Base-by-base conservation (phyloP, 495 filamentous ascomycete genomes). In the Penicillium lagena region DNA sequence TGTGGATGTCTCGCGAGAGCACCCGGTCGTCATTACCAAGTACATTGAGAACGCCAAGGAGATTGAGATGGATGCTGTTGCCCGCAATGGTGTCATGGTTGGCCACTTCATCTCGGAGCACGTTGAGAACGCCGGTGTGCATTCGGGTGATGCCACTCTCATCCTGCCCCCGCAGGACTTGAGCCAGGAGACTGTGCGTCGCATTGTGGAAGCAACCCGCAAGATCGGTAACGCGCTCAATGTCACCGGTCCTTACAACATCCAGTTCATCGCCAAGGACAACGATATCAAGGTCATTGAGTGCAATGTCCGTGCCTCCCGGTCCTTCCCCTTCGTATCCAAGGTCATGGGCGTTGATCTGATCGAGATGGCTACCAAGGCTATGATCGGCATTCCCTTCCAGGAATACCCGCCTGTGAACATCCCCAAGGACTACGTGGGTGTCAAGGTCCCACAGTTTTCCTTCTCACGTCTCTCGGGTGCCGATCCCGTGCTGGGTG, bases 281-380 rank as follows among this genome's bases (percentile, higher is more conserved):
- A 96, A 97, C 59, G 93, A 96, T 54, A 97, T 98, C 70, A 98
- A 97, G 75, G 93, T 61, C 49, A 98, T 98, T 50, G 93, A 98
- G 68, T 98, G 93, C 68, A 98, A 98, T 58, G 93, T 97, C 35
- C 81, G 93, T 40, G 93, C 93, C 13, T 96, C 93, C 35, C 80
- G 93, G 39, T 96, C 91, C 1, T 97, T 97, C 73, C 93, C 93
- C 28, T 98, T 98, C 63, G 90, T 97, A 14, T 96, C 91, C 29
- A 98, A 98, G 74, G 88, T 95, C 51, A 96, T 96, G 91, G 91
- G 91, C 34, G 86, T 96, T 35, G 91, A 98, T 56, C 76, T 98
- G 31, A 96, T 98, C 51, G 91, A 96, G 71, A 93, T 98, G 88
- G 91, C 93, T 11, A 97, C 93, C 43, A 96, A 95, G 73, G 91